Evolutionary conservation across 345 rosid species (phyloP), one percentile per base, ranked within the genome.

Genomic region (Boechera stricta): DNA sequence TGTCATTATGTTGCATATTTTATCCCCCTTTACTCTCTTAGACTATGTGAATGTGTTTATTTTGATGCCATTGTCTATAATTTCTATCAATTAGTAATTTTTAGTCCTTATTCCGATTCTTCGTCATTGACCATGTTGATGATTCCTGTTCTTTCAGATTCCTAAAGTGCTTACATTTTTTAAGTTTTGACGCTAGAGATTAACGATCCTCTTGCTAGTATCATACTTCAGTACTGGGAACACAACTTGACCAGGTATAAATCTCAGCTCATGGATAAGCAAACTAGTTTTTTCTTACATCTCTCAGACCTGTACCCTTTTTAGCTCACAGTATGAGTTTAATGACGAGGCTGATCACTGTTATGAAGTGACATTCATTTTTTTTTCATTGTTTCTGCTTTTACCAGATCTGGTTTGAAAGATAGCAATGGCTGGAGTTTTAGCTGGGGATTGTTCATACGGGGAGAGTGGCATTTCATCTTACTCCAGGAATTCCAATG

Each of bases 381-480:
- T 39, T 65, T 48, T 66, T 48, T 13, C 42, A 21, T 6, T 67
- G 44, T 7, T 71, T 64, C 44, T 60, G 33, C 6, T 58, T 49
- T 78, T 51, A 69, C 6, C 60, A 58, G 66, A 38, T 29, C 2
- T 18, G 52, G 21, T 45, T 71, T 71, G 67, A n/a, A 62, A 71
- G 73, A 72, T 52, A 65, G 56, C 57, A 39, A 86, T 86, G 87
- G 83, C 87, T 29, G 87, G 87, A 47, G 66, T 77, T 64, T 77
- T 84, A 48, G 81, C 79, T 66, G 87, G 83, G 64, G 90, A 86
- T 9, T 70, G 85, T 55, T 82, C 81, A 42, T 82, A 69, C 74
- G 82, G 77, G 64, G 88, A 79, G 74, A 80, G 82, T 56, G 85
- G 90, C 9, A 79, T 83, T 35, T 78, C 86, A 8, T 79, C 86